Evolutionary conservation across 768 basidiomycete species (phyloP).

Genomic region (Steccherinum ochraceum): DNA sequence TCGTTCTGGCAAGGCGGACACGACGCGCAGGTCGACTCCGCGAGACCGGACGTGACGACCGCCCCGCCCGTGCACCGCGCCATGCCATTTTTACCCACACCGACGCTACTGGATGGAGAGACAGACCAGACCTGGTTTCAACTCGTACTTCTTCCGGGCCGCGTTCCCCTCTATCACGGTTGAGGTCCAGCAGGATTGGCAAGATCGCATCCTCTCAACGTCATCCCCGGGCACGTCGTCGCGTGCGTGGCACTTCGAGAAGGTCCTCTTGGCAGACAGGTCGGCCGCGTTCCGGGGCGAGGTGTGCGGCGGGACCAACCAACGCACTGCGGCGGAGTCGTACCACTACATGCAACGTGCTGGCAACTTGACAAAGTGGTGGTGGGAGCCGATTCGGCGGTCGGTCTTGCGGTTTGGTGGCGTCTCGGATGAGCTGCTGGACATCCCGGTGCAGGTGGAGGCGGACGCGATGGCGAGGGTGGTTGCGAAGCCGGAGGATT

Average conservation of each 20-base stretch:
- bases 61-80: slow-evolving; percentile 57
- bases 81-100: slow-evolving; percentile 71
- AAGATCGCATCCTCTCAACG: slow-evolving; percentile 43
- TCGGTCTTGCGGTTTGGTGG: slow-evolving; percentile 67
- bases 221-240: slow-evolving; percentile 11
- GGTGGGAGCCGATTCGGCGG: slow-evolving; percentile 75
- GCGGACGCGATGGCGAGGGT: slow-evolving; percentile 1
- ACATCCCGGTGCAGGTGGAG: slow-evolving; percentile 20
- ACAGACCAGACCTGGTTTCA: slow-evolving; percentile 64
- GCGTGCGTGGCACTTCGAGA: slow-evolving; percentile 65
- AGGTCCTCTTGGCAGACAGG: slow-evolving; percentile 64
- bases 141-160: slow-evolving; percentile 67
- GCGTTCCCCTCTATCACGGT: slow-evolving; percentile 66
- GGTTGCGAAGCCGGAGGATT: slow-evolving; percentile 9
- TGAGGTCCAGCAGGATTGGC: slow-evolving; percentile 68
- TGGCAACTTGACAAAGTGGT: slow-evolving; percentile 37
- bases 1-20: slow-evolving; percentile 63
- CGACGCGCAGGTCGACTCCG: slow-evolving; percentile 15
- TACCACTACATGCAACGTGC: slow-evolving; percentile 41
- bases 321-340: slow-evolving; percentile 69
- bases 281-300: slow-evolving; percentile 68
- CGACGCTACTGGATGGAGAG: slow-evolving; percentile 61
- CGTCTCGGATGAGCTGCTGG: slow-evolving; percentile 27
- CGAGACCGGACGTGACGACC: slow-evolving; percentile 19
- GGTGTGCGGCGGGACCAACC: slow-evolving; percentile 56